Conservation (phyloP, 1,284 basidiomycete species). For the Cutaneotrichosporon cavernicola region DNA sequence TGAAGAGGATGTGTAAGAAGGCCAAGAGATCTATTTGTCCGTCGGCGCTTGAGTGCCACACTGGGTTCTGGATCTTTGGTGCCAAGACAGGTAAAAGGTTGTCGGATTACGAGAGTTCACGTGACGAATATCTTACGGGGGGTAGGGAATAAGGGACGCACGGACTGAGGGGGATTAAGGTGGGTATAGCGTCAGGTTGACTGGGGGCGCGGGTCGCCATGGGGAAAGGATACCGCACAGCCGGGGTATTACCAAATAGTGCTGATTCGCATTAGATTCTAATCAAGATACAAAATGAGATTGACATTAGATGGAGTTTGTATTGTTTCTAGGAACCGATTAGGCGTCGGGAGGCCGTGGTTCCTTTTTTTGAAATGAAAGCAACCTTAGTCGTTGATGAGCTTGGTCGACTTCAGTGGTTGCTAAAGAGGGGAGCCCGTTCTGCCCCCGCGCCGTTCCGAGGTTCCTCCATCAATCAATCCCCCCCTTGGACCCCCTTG, state of each 20-base stretch:
- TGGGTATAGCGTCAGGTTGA: neutral
- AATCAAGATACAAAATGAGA: neutral
- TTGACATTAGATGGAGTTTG: neutral
- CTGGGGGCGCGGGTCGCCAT: neutral
- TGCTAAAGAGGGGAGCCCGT: neutral
- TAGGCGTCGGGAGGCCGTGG: neutral
- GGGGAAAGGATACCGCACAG: neutral
- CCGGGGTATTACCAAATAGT: neutral
- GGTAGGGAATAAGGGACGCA: neutral
- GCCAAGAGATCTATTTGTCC: neutral
- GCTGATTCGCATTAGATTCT: neutral
- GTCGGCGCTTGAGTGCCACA: slow-evolving; percentile 2
- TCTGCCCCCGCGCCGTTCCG: neutral
- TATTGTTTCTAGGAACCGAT: neutral
- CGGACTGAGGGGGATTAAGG: neutral
- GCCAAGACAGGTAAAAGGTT: neutral
- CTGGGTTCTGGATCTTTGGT: neutral
- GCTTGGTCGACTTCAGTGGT: neutral
- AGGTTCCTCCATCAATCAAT: neutral
- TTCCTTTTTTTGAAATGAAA: neutral
- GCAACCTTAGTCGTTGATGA: neutral
- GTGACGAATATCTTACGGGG: neutral
- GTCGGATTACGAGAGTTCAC: neutral
- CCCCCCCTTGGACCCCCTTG: neutral
- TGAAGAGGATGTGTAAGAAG: neutral